Base-by-base conservation (phyloP, 2,329 filamentous ascomycete genomes). In the Aspergillus caelatus region DNA sequence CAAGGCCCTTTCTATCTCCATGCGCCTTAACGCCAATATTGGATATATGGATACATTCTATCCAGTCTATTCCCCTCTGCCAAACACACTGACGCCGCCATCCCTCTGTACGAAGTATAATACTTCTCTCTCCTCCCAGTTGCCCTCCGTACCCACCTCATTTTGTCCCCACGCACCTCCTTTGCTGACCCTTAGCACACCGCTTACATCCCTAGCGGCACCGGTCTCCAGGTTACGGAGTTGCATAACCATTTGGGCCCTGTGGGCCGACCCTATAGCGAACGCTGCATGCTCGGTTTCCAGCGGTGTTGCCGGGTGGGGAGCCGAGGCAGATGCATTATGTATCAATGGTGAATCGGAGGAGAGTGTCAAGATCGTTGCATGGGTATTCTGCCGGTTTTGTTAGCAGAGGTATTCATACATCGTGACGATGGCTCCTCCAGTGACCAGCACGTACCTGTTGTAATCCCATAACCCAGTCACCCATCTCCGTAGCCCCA, bases 181-280 rank as follows among this genome's bases (percentile, higher is more conserved):
- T 52, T 84, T 83, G 21, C 91, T 94, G 57, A 95, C 83, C 68
- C 93, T 86, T 66, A 97, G 73, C 50, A 97, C 93, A 3, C 94
- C 94, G 78, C 92, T 96, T 36, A 98, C 92, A 78, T 97, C 94
- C 74, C 86, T 89, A 66, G 94, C 94, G n/a, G 89, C 89, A 0
- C 94, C 94, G 0, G 93, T 96, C 73, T 96, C 93, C 65, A 98
- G 78, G 72, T 89, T 84, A 58, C 94, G 84, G 62, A 95, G 80
- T 65, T 91, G 87, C 70, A 96, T 79, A 4, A 94, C 84, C 66
- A 86, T 82, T n/a, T 86, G 80, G 10, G 93, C 92, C 70, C 88
- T 85, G 75, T 97, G 93, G n/a, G 90, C 91, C 66, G 90, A 79
- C 7, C 86, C 86, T 41, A 93, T 82, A 23, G 91, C 79, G 63